Evolutionary conservation across 768 basidiomycete species (phyloP).

Genomic region (Termitomyces sp.): DNA sequence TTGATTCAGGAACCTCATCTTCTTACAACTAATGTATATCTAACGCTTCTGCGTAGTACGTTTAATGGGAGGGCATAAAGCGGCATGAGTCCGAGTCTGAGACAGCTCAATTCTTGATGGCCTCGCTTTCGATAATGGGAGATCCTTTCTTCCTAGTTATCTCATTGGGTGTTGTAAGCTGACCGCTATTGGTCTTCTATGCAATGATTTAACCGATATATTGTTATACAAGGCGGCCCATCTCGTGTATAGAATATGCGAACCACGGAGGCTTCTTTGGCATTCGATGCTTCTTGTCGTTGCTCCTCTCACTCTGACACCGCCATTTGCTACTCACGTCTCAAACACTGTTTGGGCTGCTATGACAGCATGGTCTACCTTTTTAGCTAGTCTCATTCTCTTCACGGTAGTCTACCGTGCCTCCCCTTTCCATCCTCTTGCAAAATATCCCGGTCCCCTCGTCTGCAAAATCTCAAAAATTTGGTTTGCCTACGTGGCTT

Average conservation of each 20-base stretch:
- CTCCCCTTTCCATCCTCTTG: not conserved
- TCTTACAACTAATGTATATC: not conserved
- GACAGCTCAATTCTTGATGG: too few relatives aligned
- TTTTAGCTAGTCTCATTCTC: not conserved
- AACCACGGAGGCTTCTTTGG: not conserved
- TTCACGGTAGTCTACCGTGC: not conserved
- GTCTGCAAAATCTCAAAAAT: conserved; percentile 36
- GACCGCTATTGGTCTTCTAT: not conserved
- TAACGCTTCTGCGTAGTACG: not conserved
- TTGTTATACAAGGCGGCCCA: not conserved
- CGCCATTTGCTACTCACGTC: not conserved
- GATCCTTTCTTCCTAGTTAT: not conserved
- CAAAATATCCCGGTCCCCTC: conserved; percentile 29
- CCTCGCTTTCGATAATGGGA: not conserved
- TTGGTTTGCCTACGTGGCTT: conserved; percentile 27
- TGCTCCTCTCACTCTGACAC: not conserved
- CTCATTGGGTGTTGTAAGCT: not conserved
- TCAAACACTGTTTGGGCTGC: not conserved
- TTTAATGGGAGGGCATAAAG: too few relatives aligned
- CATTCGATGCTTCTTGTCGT: not conserved
- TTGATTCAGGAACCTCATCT: not conserved
- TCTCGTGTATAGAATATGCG: not conserved
- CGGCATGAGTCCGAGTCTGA: too few relatives aligned
- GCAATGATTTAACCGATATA: not conserved
- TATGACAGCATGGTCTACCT: not conserved